These are phyloP conservation scores for Kwoniella heveanensis DNA, from an alignment of 768 basidiomycete genomes.

Conservation along the genomic window DNA sequence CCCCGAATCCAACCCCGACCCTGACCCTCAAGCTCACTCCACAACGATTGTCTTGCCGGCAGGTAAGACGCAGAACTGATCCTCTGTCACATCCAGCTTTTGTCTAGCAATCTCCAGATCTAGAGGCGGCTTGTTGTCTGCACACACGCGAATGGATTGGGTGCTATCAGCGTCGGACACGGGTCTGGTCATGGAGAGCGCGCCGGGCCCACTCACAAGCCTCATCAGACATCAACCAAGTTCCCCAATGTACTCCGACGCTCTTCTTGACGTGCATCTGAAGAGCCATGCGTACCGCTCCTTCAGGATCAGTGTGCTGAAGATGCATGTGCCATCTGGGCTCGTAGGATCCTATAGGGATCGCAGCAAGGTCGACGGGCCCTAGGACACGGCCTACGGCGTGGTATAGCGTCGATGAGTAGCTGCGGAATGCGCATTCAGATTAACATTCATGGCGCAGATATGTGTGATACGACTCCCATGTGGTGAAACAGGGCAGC, in stretches of 20 bases:
- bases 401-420: slow-evolving; percentile 49
- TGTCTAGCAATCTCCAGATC: slow-evolving; percentile 42
- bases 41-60: slow-evolving; percentile 42
- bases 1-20: no score
- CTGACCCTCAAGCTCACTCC: slow-evolving; percentile 24
- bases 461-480: no score
- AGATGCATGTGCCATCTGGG: slow-evolving; percentile 53
- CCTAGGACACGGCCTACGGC: slow-evolving; percentile 52
- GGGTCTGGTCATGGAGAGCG: no score
- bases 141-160: not conserved
- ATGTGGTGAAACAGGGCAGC: no score
- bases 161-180: no score
- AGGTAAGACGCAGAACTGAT: slow-evolving; percentile 35
- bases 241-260: slow-evolving; percentile 55
- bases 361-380: slow-evolving; percentile 49
- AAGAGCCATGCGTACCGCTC: slow-evolving; percentile 48
- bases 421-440: slow-evolving; percentile 21
- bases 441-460: no score
- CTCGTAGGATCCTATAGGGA: slow-evolving; percentile 55
- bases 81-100: slow-evolving; percentile 33
- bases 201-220: slow-evolving; percentile 33
- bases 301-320: slow-evolving; percentile 54
- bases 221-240: slow-evolving; percentile 51
- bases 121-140: slow-evolving; percentile 45
- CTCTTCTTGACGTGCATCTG: slow-evolving; percentile 43